Evolutionary conservation across 495 filamentous ascomycete species (phyloP).

Genomic region (Neurospora sp.): DNA sequence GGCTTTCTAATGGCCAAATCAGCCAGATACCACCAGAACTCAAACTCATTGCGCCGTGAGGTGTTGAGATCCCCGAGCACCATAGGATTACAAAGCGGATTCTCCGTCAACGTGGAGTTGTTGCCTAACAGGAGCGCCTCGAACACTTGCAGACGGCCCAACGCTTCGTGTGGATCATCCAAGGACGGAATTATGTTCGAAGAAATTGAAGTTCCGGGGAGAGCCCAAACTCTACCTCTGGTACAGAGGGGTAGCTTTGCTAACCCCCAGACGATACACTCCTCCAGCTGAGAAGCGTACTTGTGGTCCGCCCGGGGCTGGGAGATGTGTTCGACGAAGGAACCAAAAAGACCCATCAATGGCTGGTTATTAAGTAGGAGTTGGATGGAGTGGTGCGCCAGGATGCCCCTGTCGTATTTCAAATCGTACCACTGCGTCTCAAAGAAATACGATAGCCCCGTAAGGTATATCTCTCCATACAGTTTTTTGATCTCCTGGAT

Average conservation of each 20-base stretch:
- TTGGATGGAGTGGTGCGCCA: constrained; percentile 7
- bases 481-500: constrained; percentile 64
- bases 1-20: constrained; percentile 48
- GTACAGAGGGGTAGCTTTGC: constrained; percentile 24
- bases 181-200: constrained; percentile 1
- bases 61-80: constrained; percentile 36
- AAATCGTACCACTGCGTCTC: constrained; percentile 74
- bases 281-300: constrained; percentile 54
- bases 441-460: constrained; percentile 68
- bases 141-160: constrained; percentile 58
- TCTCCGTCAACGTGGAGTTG: constrained; percentile 42
- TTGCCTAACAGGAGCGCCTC: constrained; percentile 62
- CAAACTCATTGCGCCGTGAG: constrained; percentile 50
- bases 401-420: constrained; percentile 28
- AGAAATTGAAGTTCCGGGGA: constrained; percentile 15
- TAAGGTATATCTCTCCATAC: constrained; percentile 66
- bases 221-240: constrained; percentile 12
- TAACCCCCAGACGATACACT: constrained; percentile 62
- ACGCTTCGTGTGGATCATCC: constrained; percentile 52
- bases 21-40: constrained; percentile 73
- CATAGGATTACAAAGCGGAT: constrained; percentile 35
- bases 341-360: constrained; percentile 52
- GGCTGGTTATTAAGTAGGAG: constrained; percentile 47
- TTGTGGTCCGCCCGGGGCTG: constrained; percentile 50
- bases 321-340: constrained; percentile 42